Evolutionary conservation across 2,329 filamentous ascomycete genomes (phyloP), one percentile per base, ranked within the genome.

Genomic region (Alternaria ethzedia): DNA sequence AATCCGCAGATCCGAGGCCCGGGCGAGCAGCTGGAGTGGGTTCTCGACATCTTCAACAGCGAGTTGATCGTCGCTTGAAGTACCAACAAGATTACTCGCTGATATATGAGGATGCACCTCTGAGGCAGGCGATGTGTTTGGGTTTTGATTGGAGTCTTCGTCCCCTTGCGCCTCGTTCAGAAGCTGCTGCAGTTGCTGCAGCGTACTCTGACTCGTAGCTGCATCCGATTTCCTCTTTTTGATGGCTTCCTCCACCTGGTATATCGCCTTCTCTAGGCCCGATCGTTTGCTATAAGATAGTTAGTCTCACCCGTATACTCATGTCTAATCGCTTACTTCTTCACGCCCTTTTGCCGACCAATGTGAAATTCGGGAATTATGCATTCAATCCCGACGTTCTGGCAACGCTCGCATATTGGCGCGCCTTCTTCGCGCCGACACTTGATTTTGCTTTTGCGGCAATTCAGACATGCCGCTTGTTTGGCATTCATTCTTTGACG

Each of bases 21-120:
- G 86, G 3, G 91, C 91, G 32, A 93, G 87, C 15, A 93, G 81
- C 75, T 93, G 90, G 6, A 93, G 81, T 0, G 90, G 90, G 64
- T 93, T 93, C 72, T 93, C 90, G 4, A 90, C 90, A 75, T 92
- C 91, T 69, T 93, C 90, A 25, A 91, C 82, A 12, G 88, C 85
- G 30, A 91, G 83, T 36, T 79, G 77, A 25, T 79, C 78, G 32
- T 82, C 78, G n/a, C 74, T 75, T 23, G 76, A 69, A 9, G 71
- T 69, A n/a, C 71, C 70, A 1, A 70, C 65, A 46, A 71, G 72
- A 55, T 72, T 74, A 43, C 71, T 75, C 70, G 66, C 71, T 59
- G 56, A 54, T 54, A 63, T 21, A 5, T 44, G 54, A 23, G 12
- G 28, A 26, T 44, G 26, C 21, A 26, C 52, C n/a, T 49, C 54